Evolutionary conservation across 257 asterid species (phyloP).

Genomic region (Apocynum venetum): DNA sequence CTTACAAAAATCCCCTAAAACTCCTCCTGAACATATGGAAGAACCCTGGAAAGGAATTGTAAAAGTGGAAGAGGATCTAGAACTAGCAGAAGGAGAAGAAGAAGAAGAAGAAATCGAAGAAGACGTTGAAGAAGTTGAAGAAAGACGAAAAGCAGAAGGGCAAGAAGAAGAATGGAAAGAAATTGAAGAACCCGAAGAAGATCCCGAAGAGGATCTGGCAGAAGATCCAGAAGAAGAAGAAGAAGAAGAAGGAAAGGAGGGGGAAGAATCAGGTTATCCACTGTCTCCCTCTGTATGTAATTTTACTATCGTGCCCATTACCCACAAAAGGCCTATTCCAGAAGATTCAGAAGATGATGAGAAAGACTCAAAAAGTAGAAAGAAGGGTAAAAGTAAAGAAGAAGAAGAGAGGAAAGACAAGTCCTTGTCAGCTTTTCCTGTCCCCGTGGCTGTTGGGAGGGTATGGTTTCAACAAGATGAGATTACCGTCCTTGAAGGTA

Average conservation of each 20-base stretch:
- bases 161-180: not conserved
- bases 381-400: too few relatives aligned
- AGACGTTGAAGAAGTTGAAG: too few relatives aligned
- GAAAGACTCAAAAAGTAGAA: too few relatives aligned
- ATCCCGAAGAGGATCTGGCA: too few relatives aligned
- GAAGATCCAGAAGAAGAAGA: conserved; percentile 15
- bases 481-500: conserved; percentile 41
- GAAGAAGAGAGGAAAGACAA: not conserved
- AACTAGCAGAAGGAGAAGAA: too few relatives aligned
- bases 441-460: conserved; percentile 19
- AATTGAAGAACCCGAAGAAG: conserved; percentile 9
- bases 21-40: too few relatives aligned
- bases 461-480: conserved; percentile 59
- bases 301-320: conserved; percentile 37
- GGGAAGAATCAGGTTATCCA: conserved; percentile 14
- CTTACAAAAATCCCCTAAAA: too few relatives aligned
- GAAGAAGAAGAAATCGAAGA: too few relatives aligned
- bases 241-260: conserved; percentile 3
- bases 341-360: too few relatives aligned
- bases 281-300: conserved; percentile 31
- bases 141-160: too few relatives aligned
- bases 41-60: too few relatives aligned
- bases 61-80: too few relatives aligned
- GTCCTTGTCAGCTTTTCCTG: conserved; percentile 11
- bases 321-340: not conserved